phyloP scores from a whole-genome alignment of 1,284 basidiomycete genomes.

The Malassezia globosa region DNA sequence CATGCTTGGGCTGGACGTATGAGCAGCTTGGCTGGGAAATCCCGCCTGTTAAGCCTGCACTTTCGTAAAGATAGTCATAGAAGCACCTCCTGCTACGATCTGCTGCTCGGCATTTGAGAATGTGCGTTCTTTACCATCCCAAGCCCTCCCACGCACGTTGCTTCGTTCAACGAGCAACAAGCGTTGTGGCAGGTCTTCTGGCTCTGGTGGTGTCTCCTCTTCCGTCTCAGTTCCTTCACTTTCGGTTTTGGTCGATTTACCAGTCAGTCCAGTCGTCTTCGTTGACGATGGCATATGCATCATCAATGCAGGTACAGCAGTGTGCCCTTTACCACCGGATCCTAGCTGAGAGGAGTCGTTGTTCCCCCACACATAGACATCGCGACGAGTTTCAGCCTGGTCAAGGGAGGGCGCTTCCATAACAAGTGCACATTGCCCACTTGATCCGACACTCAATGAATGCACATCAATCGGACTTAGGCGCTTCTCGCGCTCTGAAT shows the following conservation, averaged over 20 bases:
- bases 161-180: conserved; percentile 11
- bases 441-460: conserved; percentile 57
- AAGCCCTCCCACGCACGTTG: not conserved
- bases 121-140: not conserved
- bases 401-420: conserved; percentile 34
- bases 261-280: too few relatives aligned
- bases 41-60: not conserved
- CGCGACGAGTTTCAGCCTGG: conserved; percentile 44
- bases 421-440: conserved; percentile 54
- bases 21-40: conserved; percentile 34
- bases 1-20: conserved; percentile 23
- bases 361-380: conserved; percentile 52
- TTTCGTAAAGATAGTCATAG: conserved; percentile 9
- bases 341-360: conserved; percentile 51
- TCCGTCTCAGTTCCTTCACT: too few relatives aligned
- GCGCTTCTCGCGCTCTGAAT: conserved; percentile 18
- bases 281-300: conserved; percentile 43
- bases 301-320: conserved; percentile 58
- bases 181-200: too few relatives aligned
- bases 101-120: conserved; percentile 3
- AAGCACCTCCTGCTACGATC: conserved; percentile 11
- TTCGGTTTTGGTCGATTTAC: too few relatives aligned
- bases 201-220: not conserved
- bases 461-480: conserved; percentile 60
- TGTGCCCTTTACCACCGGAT: conserved; percentile 62